Evolutionary conservation across 495 filamentous ascomycete species (phyloP), one percentile per base, ranked within the genome.

Genomic region (Lichenothelia convexa): DNA sequence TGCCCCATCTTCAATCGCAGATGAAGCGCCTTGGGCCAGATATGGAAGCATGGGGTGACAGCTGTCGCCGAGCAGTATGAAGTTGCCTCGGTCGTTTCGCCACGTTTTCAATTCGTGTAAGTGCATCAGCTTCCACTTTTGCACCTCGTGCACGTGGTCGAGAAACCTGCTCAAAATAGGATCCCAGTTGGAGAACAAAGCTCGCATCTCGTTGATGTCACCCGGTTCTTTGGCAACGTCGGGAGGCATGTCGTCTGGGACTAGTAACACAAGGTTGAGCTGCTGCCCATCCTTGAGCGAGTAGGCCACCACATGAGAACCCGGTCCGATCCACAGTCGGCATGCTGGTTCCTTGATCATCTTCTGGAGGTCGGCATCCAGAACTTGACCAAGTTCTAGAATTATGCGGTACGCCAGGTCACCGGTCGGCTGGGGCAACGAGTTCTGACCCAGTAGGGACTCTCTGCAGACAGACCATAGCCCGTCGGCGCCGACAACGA

Each of bases 41-140:
- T n/a, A n/a, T n/a, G n/a, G n/a, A n/a, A n/a, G n/a, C n/a, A n/a
- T n/a, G n/a, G n/a, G n/a, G n/a, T n/a, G n/a, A n/a, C n/a, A n/a
- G n/a, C n/a, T n/a, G n/a, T n/a, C n/a, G n/a, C n/a, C n/a, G n/a
- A n/a, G n/a, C n/a, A n/a, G n/a, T n/a, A n/a, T n/a, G n/a, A n/a
- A n/a, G n/a, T n/a, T n/a, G n/a, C n/a, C n/a, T n/a, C n/a, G n/a
- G n/a, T n/a, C n/a, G n/a, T n/a, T n/a, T n/a, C n/a, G n/a, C n/a
- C n/a, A n/a, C n/a, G n/a, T n/a, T n/a, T n/a, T n/a, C n/a, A n/a
- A n/a, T n/a, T n/a, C n/a, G n/a, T n/a, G n/a, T n/a, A n/a, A n/a
- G n/a, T n/a, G n/a, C n/a, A n/a, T 17, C 17, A 47, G 18, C 30
- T 38, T 44, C 47, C 45, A 50, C 21, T 45, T 47, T 17, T 31